A percentile compares a stretch with the other conserved stretches of the same genome.
These are phyloP conservation scores for Penicillium sp. DNA, from an alignment of 2,329 filamentous ascomycete species.

Conservation along the genomic window DNA sequence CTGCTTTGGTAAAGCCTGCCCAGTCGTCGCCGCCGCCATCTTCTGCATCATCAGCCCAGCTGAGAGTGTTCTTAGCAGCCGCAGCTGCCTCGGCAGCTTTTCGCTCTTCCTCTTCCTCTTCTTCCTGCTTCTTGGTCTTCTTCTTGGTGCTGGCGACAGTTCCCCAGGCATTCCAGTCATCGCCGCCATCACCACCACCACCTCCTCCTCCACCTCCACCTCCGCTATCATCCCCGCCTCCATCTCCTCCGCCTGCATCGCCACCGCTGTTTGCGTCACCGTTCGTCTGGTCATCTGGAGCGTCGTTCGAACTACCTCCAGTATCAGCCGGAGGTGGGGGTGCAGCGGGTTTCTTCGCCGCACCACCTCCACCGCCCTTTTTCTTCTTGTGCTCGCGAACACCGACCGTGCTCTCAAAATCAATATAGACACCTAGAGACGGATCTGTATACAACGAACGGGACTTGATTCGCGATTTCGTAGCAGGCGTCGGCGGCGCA, in stretches of 20 bases:
- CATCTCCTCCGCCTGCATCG: constrained; percentile 41
- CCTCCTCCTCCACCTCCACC: constrained; percentile 40
- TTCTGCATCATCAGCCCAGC: constrained; percentile 53
- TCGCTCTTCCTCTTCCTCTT: constrained; percentile 43
- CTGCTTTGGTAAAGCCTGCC: constrained; percentile 55
- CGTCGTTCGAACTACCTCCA: constrained; percentile 37
- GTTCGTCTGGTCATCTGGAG: constrained; percentile 29
- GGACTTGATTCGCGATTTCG: constrained; percentile 15
- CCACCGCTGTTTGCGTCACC: constrained; percentile 52
- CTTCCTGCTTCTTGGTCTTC: constrained; percentile 39
- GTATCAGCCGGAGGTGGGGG: constrained; percentile 26
- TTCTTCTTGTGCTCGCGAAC: constrained; percentile 47
- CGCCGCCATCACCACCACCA: constrained; percentile 51
- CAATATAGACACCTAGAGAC: constrained; percentile 26
- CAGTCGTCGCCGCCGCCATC: constrained; percentile 58
- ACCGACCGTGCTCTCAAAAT: constrained; percentile 34
- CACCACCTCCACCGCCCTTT: constrained; percentile 27
- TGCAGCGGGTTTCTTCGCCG: constrained; percentile 22
- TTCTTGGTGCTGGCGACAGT: constrained; percentile 37
- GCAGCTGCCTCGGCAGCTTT: constrained; percentile 41
- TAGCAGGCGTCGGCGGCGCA: constrained; percentile 14
- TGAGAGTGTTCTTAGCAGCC: constrained; percentile 40
- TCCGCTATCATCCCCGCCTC: constrained; percentile 41
- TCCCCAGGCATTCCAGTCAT: constrained; percentile 45
- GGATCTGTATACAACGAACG: constrained; percentile 20